phyloP scores from a whole-genome alignment of 2,329 filamentous ascomycete species.

The Raffaelea deltoideospora region DNA sequence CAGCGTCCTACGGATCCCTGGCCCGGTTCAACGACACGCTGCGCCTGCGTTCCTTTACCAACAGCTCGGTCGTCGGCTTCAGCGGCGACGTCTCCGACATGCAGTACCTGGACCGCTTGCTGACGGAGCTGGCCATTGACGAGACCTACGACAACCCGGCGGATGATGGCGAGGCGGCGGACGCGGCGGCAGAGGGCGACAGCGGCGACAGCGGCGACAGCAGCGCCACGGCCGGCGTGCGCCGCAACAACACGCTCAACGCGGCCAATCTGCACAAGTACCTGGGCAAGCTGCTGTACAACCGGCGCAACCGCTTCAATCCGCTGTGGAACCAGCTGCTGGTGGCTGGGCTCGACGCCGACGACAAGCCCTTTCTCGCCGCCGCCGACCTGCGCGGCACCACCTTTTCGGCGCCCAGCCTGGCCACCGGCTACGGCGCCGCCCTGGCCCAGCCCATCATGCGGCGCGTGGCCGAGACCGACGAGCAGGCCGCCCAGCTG shows the following conservation, averaged over 20 bases:
- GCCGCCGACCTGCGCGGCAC: constrained; percentile 85
- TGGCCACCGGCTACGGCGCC: constrained; percentile 87
- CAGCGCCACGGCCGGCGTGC: too few species aligned
- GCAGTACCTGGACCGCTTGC: constrained; percentile 92
- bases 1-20: constrained; percentile 93
- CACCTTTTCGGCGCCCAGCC: constrained; percentile 71
- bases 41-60: constrained; percentile 79
- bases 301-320: constrained; percentile 87
- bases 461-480: constrained; percentile 69
- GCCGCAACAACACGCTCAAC: constrained; percentile 45
- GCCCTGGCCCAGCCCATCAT: constrained; percentile 89
- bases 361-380: constrained; percentile 74
- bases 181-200: constrained; percentile 51
- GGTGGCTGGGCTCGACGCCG: constrained; percentile 73
- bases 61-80: constrained; percentile 75
- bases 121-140: constrained; percentile 71
- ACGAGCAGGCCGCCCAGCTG: constrained; percentile 57
- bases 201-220: constrained; percentile 46
- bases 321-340: constrained; percentile 94
- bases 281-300: constrained; percentile 89
- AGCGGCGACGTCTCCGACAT: constrained; percentile 97
- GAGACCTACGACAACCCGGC: constrained; percentile 57
- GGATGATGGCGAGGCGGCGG: constrained; percentile 29
- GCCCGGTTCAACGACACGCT: constrained; percentile 95
- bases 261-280: constrained; percentile 95